These are phyloP conservation scores for Solanum peruvianum DNA, from an alignment of 257 asterid genomes.

Conservation along the genomic window DNA sequence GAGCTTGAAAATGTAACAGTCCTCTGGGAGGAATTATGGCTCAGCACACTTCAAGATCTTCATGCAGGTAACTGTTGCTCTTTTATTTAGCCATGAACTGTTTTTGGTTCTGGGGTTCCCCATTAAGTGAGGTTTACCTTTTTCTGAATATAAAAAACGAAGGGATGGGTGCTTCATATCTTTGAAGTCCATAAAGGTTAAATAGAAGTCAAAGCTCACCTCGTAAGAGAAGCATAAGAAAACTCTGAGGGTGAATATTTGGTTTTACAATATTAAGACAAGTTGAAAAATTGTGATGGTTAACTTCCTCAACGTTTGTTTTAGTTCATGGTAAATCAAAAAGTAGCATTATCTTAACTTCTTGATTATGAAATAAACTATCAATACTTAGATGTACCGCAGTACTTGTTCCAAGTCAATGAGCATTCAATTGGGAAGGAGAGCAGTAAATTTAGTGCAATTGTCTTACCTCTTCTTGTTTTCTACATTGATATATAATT, in stretches of 20 bases:
- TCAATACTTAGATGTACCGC: not conserved
- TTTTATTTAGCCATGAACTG: not conserved
- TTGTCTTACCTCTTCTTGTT: not conserved
- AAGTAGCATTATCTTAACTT: not conserved
- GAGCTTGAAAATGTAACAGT: conserved; percentile 94
- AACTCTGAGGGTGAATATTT: not conserved
- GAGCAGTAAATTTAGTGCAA: not conserved
- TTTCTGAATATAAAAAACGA: not conserved
- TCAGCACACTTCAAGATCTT: conserved; percentile 97
- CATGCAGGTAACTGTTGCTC: conserved; percentile 53
- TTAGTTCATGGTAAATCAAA: not conserved
- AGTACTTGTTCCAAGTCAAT: not conserved
- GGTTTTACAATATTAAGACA: not conserved
- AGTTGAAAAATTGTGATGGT: not conserved
- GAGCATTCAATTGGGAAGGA: not conserved
- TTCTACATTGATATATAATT: conserved; percentile 2
- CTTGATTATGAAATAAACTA: not conserved
- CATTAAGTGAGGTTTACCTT: not conserved
- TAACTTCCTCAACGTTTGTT: not conserved
- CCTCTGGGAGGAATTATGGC: conserved; percentile 99
- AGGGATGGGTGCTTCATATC: not conserved
- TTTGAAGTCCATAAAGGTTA: not conserved
- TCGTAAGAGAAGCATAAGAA: not conserved
- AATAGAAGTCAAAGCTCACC: not conserved
- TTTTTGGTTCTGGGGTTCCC: not conserved